These are phyloP conservation scores for Melastoma malabathricum DNA, from an alignment of 345 rosid species.

Conservation along the genomic window DNA sequence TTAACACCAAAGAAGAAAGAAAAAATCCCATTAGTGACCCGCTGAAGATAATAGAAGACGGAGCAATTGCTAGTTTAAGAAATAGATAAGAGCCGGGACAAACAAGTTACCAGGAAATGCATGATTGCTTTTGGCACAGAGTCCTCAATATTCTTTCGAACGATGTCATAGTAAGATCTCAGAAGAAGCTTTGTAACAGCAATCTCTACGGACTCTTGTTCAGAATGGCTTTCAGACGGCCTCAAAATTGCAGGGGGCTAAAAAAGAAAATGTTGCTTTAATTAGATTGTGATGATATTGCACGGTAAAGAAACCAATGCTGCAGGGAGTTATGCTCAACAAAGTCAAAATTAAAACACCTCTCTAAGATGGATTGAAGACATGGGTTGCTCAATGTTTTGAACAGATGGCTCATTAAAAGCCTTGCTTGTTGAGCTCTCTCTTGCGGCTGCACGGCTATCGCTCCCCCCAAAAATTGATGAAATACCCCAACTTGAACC, in stretches of 20 bases:
- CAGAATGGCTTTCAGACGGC: conserved; percentile 79
- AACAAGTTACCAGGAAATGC: conserved; percentile 79
- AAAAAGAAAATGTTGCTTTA: conserved; percentile 3
- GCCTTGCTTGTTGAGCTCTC: conserved; percentile 39
- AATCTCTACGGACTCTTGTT: conserved; percentile 71
- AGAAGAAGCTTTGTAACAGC: conserved; percentile 66
- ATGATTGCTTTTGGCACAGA: conserved; percentile 85
- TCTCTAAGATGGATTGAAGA: conserved; percentile 77
- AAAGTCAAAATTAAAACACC: conserved; percentile 24
- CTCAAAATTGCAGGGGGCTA: conserved; percentile 90
- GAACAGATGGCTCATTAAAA: conserved; percentile 36
- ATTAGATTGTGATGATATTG: conserved; percentile 27
- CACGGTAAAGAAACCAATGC: conserved; percentile 10
- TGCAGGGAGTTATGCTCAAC: conserved; percentile 16
- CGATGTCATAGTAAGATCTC: conserved; percentile 88
- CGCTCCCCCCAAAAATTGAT: conserved; percentile 74
- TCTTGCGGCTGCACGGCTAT: conserved; percentile 41
- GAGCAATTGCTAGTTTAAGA: too few relatives aligned
- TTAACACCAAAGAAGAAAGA: too few relatives aligned
- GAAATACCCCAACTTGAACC: conserved; percentile 86
- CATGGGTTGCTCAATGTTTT: conserved; percentile 34
- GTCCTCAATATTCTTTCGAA: conserved; percentile 86
- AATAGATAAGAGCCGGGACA: too few relatives aligned
- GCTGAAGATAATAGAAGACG: too few relatives aligned
- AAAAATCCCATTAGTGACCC: too few relatives aligned